Evolutionary conservation across 768 basidiomycete species (phyloP).

Genomic region (Boletus tylopilopsis): DNA sequence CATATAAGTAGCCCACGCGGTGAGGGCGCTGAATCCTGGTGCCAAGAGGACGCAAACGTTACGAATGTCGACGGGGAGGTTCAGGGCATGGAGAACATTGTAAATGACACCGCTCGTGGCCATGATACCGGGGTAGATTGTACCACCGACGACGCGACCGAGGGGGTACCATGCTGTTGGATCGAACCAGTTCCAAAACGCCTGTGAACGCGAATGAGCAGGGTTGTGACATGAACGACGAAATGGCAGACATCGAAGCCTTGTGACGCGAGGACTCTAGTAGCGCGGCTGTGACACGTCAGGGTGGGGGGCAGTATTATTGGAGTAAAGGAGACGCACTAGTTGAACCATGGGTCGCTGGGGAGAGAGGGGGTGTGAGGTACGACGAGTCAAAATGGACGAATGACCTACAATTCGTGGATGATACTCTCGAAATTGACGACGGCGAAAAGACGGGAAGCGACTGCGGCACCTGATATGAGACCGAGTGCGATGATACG

Average conservation of each 20-base stretch:
- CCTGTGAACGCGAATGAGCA: constrained; percentile 44
- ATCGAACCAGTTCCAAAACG: constrained; percentile 99
- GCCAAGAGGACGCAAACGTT: constrained; percentile 97
- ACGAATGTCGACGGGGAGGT: constrained; percentile 95
- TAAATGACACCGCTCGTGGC: constrained; percentile 97
- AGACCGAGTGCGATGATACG: constrained; percentile 86
- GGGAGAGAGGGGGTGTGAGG: background rate
- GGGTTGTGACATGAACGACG: background rate
- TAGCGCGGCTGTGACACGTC: constrained; percentile 69
- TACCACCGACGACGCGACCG: constrained; percentile 96
- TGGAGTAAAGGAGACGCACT: constrained; percentile 77
- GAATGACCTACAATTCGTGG: constrained; percentile 86
- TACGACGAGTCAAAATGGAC: background rate
- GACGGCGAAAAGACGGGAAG: constrained; percentile 95
- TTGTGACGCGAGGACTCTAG: constrained; percentile 81
- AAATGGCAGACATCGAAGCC: constrained; percentile 83
- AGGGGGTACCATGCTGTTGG: constrained; percentile 99
- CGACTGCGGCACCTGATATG: constrained; percentile 92
- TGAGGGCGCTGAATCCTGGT: constrained; percentile 94
- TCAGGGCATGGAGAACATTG: constrained; percentile 79
- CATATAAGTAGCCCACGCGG: constrained; percentile 97
- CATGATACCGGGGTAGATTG: constrained; percentile 98
- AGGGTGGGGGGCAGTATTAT: too few species aligned
- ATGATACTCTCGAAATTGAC: constrained; percentile 99
- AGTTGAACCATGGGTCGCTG: constrained; percentile 99